Evolutionary conservation across 331 rosid species (phyloP), one percentile per base, ranked within the genome.

Genomic region (Pyracantha coccinea): DNA sequence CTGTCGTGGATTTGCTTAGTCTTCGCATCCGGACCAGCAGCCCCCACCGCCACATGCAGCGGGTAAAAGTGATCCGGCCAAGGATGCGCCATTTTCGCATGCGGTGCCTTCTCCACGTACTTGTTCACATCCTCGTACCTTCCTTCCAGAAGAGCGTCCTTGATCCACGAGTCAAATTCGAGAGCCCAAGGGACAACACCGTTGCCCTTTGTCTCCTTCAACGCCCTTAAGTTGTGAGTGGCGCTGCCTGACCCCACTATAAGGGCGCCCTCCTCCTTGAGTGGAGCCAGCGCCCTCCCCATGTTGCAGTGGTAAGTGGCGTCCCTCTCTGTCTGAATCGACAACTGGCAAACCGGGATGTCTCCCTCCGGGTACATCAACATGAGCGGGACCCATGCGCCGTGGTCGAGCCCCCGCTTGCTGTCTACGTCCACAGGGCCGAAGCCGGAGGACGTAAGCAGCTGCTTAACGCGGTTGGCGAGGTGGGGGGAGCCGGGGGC

Each of bases 331-430:
- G 97, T 82, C 75, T 88, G 93, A 57, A 93, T 82, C 2, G 98
- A 93, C 5, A 93, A 77, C 67, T 91, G 97, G 74, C 96, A 93
- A 25, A 91, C 94, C 9, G 97, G 97, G 16, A 93, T 83, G 23
- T 91, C 85, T 19, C 92, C 97, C 66, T 93, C 96, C 1, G 96
- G 98, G 61, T 91, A 93, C 98, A 93, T 91, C 44, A 93, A 54
- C 73, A 85, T 64, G 3, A 93, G 89, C 4, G 92, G 97, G 65
- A 91, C 91, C 96, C 97, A 93, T 3, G 96, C 96, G 24, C 96
- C 96, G 45, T 93, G 98, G 52, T 93, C 97, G 21, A 93, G 90
- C 41, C 98, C 98, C 19, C 94, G 79, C 12, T 77, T 86, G 7
- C 10, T 57, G 62, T 89, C 94, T 59, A 88, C 92, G 3, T 83